Evolutionary conservation across 345 rosid species (phyloP), one percentile per base, ranked within the genome.

Genomic region (Boechera stricta): DNA sequence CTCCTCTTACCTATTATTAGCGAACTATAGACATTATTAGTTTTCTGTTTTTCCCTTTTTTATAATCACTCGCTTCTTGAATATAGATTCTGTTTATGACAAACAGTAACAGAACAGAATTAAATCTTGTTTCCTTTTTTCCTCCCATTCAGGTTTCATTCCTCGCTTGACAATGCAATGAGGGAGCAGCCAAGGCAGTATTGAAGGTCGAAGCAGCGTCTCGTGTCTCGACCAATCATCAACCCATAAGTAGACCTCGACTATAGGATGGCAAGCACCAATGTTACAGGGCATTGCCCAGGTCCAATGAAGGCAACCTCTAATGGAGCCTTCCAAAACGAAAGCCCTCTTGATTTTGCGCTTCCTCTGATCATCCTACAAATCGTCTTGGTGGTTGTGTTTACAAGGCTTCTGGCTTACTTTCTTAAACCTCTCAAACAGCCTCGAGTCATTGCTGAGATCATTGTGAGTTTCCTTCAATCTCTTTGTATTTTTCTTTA

Each of bases 381-480:
- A 75, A 91, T 90, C 35, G 83, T 86, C 47, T 44, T 90, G 49
- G 93, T 91, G 15, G 89, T 91, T 29, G 72, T 69, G 67, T 82
- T 91, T 41, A 88, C 91, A 7, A 83, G 97, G 72, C 6, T 61
- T 31, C 84, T 91, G 29, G 90, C 90, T 39, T 82, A 80, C 75
- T 0, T 87, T 31, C 88, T 90, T 18, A 76, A 75, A 21, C 95
- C 97, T 57, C 87, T 91, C 51, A 76, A 86, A 41, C 97, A 91
- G 41, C 97, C 97, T 0, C 66, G 95, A 5, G 95, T 90, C 54
- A 87, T 90, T 28, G 97, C 97, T 2, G 97, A 91, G 85, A 87
- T 91, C 82, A 83, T 91, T 60, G 95, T 91, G 73, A 78, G 89
- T 74, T 47, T 36, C 55, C 6, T 54, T 70, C 38, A 35, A 11